Evolutionary conservation across 768 basidiomycete species (phyloP).

Genomic region (Suillus plorans): DNA sequence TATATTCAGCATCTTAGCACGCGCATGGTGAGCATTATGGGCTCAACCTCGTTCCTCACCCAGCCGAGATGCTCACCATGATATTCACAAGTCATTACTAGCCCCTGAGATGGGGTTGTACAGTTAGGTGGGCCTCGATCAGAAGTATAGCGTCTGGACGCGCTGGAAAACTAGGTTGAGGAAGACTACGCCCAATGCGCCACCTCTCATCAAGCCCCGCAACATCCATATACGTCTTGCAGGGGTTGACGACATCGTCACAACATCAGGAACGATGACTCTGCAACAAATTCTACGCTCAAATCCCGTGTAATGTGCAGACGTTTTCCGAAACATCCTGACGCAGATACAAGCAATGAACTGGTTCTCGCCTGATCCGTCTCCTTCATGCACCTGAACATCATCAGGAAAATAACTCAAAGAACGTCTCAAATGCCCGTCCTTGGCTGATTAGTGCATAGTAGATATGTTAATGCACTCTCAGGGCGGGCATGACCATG

Average conservation of each 20-base stretch:
- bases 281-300: background rate
- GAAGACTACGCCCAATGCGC: background rate
- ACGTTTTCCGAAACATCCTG: background rate
- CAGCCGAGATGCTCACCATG: no score
- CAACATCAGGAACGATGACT: background rate
- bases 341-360: background rate
- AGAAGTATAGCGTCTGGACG: background rate
- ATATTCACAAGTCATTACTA: background rate
- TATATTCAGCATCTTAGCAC: no score
- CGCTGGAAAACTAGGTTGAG: background rate
- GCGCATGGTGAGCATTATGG: no score
- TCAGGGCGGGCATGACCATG: background rate
- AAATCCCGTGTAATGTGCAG: background rate
- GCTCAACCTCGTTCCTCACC: no score
- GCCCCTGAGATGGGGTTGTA: background rate
- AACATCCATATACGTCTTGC: background rate
- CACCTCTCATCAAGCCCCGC: background rate
- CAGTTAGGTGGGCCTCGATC: background rate
- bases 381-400: background rate
- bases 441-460: background rate
- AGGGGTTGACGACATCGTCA: background rate
- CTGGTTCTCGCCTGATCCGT: background rate
- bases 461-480: background rate
- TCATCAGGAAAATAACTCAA: background rate
- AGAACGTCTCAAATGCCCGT: background rate